Evolutionary conservation across 2,329 filamentous ascomycete species (phyloP), one percentile per base, ranked within the genome.

Genomic region (Fusarium sp.): DNA sequence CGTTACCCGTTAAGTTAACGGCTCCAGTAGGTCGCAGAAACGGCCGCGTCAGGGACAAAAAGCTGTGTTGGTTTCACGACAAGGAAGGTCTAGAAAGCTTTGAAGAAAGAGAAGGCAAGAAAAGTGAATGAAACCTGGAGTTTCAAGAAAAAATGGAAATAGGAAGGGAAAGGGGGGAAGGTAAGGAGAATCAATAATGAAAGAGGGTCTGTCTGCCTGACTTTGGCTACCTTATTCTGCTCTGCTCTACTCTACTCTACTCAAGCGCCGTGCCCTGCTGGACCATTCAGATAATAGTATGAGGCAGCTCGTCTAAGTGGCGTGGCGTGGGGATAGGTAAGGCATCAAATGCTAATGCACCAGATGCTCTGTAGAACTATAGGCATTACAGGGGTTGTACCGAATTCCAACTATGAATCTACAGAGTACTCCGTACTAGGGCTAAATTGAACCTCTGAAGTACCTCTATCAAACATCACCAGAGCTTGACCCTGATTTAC

Each of bases 21-120:
- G 57, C 62, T 68, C 65, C 71, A 71, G 62, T 49, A 55, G 74
- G 74, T 71, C 73, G 73, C 74, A 75, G 71, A 73, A 73, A 73
- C 65, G 73, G 74, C 56, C 73, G 69, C 69, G 54, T 60, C 64
- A 72, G 71, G 71, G 65, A 74, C 71, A 61, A 60, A 47, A 53
- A 49, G 27, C 41, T n/a, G 25, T 27, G 35, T 48, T 32, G 57
- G 37, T 59, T 59, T 44, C 39, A 47, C 43, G 47, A 56, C 41
- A 44, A 61, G 15, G 49, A n/a, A 23, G 46, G 44, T 46, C 46
- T 53, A 45, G 53, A 57, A 43, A 43, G 33, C 32, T 23, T 49
- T 45, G 25, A 39, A 13, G 52, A 50, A 40, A 43, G 40, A 9
- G 27, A 35, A 23, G 7, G 23, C 23, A 48, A 59, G 8, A 25